Evolutionary conservation across 495 filamentous ascomycete species (phyloP).

Genomic region (Podospora pseudocomata): DNA sequence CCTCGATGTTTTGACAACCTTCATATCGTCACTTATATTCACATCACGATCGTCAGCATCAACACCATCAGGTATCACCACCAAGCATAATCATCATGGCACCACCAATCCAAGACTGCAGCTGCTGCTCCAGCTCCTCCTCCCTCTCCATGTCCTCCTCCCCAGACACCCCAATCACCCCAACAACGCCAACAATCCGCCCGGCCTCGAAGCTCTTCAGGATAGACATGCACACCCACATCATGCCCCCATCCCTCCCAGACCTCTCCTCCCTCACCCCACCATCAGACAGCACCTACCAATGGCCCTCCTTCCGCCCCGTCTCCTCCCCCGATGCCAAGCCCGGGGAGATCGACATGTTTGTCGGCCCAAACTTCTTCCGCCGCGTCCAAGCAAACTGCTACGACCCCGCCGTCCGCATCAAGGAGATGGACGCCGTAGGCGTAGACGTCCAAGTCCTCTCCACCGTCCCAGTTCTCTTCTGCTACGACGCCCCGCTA

Average conservation of each 20-base stretch:
- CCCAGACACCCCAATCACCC: not conserved
- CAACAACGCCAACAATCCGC: not conserved
- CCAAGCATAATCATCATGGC: slow-evolving; percentile 15
- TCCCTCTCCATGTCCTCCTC: slow-evolving; percentile 13
- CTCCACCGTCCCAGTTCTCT: slow-evolving; percentile 30
- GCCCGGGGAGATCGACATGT: slow-evolving; percentile 28
- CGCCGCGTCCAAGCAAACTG: slow-evolving; percentile 26
- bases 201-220: slow-evolving; percentile 24
- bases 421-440: slow-evolving; percentile 28
- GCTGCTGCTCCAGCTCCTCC: slow-evolving; percentile 6
- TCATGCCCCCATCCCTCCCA: slow-evolving; percentile 29
- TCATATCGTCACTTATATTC: too few relatives aligned
- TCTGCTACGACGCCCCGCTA: slow-evolving; percentile 31
- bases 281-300: slow-evolving; percentile 18
- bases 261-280: slow-evolving; percentile 19
- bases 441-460: slow-evolving; percentile 33
- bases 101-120: slow-evolving; percentile 5
- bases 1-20: too few relatives aligned
- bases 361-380: slow-evolving; percentile 28
- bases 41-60: too few relatives aligned
- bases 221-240: slow-evolving; percentile 35
- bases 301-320: slow-evolving; percentile 28
- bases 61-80: not conserved
- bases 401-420: slow-evolving; percentile 23
- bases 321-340: not conserved